phyloP scores from a whole-genome alignment of 2,329 filamentous ascomycete species.

The Ploettnerulaceae sp. region DNA sequence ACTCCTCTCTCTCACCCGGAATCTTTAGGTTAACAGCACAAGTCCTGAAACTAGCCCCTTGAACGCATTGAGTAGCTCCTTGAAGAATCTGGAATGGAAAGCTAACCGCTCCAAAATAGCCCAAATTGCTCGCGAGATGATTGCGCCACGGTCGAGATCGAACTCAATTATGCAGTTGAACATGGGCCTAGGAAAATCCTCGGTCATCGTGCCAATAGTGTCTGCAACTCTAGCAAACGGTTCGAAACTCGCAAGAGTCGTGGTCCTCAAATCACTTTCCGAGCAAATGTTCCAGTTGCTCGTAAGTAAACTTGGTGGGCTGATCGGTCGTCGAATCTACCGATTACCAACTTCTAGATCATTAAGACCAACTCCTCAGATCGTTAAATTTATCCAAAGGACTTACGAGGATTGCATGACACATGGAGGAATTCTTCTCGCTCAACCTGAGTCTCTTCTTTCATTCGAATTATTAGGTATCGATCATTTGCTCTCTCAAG shows the following conservation, averaged over 20 bases:
- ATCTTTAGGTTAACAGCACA: no score
- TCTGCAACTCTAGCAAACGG: slow-evolving; percentile 49
- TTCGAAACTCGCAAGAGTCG: slow-evolving; percentile 47
- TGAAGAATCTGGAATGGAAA: slow-evolving; percentile 59
- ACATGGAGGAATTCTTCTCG: slow-evolving; percentile 50
- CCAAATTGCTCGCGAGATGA: slow-evolving; percentile 54
- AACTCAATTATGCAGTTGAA: slow-evolving; percentile 62
- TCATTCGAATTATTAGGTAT: slow-evolving; percentile 60
- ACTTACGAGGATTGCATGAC: slow-evolving; percentile 44
- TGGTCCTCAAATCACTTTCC: slow-evolving; percentile 57
- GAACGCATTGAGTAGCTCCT: slow-evolving; percentile 63
- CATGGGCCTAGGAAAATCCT: slow-evolving; percentile 69
- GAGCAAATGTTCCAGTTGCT: slow-evolving; percentile 57
- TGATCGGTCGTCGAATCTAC: slow-evolving; percentile 50
- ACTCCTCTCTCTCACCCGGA: no score
- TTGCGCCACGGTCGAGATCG: slow-evolving; percentile 31
- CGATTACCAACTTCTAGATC: slow-evolving; percentile 55
- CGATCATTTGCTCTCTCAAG: no score
- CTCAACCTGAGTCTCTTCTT: slow-evolving; percentile 59
- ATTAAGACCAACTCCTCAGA: slow-evolving; percentile 32
- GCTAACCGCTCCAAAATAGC: slow-evolving; percentile 53
- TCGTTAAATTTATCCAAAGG: slow-evolving; percentile 30
- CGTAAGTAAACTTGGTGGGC: slow-evolving; percentile 47
- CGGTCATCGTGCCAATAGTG: slow-evolving; percentile 63
- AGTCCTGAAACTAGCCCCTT: no score